These are phyloP conservation scores for Leucosporidium creatinivorum DNA, from an alignment of 768 basidiomycete species.

Conservation along the genomic window DNA sequence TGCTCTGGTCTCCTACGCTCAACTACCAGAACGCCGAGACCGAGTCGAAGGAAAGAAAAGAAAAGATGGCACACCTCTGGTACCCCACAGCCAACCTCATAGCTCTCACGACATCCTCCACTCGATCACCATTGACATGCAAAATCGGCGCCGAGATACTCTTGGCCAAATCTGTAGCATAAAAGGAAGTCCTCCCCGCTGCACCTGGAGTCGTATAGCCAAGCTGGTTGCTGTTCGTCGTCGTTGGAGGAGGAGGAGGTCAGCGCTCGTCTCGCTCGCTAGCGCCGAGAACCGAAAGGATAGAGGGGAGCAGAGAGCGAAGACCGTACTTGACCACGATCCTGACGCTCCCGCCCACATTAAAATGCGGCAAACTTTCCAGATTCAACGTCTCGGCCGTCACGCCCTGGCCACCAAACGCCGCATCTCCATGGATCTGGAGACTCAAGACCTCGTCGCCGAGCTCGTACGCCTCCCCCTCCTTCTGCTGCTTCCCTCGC, in stretches of 20 bases:
- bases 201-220: constrained; percentile 88
- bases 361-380: constrained; percentile 78
- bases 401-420: constrained; percentile 82
- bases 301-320: too few relatives aligned
- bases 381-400: constrained; percentile 81
- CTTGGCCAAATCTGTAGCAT: constrained; percentile 42
- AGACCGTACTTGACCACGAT: constrained; percentile 79
- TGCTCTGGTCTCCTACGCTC: too few relatives aligned
- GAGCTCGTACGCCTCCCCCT: constrained; percentile 42
- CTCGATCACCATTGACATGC: constrained; percentile 86
- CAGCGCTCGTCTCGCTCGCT: not conserved
- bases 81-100: constrained; percentile 84
- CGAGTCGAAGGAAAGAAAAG: not conserved
- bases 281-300: too few relatives aligned
- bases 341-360: constrained; percentile 81
- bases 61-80: constrained; percentile 46
- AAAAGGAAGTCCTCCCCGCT: constrained; percentile 71
- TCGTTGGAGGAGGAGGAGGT: constrained; percentile 3
- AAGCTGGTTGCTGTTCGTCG: constrained; percentile 48
- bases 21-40: too few relatives aligned
- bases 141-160: constrained; percentile 60
- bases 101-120: constrained; percentile 80
- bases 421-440: constrained; percentile 85
- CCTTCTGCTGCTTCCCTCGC: not conserved
- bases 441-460: constrained; percentile 77